A percentile compares a stretch with the other conserved stretches of the same genome.
Evolutionary conservation across 2,329 filamentous ascomycete species (phyloP).

Genomic region (Colletotrichum viniferum): DNA sequence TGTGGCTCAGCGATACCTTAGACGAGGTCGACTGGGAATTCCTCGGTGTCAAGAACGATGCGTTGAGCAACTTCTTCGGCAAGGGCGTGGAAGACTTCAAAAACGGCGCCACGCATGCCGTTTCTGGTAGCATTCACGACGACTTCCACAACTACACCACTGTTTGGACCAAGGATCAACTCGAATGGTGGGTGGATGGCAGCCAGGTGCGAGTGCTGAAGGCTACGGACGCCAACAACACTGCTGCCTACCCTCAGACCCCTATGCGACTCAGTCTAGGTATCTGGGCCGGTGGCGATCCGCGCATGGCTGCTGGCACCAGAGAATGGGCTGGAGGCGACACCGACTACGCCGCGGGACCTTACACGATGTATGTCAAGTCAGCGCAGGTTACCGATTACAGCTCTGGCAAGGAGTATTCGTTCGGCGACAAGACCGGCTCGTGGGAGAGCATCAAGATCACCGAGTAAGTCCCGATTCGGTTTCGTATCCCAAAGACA

Average conservation of each 20-base stretch:
- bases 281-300: constrained; percentile 68
- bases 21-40: constrained; percentile 92
- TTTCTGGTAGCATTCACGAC: constrained; percentile 57
- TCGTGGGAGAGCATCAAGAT: constrained; percentile 68
- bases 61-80: constrained; percentile 79
- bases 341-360: constrained; percentile 68
- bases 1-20: constrained; percentile 81
- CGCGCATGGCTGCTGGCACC: constrained; percentile 57
- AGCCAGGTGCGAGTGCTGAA: constrained; percentile 66
- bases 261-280: constrained; percentile 74
- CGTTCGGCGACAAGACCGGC: constrained; percentile 66
- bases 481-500: not conserved
- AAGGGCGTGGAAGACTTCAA: constrained; percentile 71
- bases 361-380: constrained; percentile 78
- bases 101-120: constrained; percentile 64
- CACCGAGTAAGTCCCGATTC: constrained; percentile 14
- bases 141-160: constrained; percentile 79
- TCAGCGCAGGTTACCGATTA: constrained; percentile 60
- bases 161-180: constrained; percentile 69
- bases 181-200: constrained; percentile 76
- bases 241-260: constrained; percentile 74
- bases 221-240: constrained; percentile 64
- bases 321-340: constrained; percentile 73
- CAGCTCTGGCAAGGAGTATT: constrained; percentile 68
- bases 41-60: constrained; percentile 69